Conservation (phyloP, 768 basidiomycete species). For the Kwoniella dendrophila region DNA sequence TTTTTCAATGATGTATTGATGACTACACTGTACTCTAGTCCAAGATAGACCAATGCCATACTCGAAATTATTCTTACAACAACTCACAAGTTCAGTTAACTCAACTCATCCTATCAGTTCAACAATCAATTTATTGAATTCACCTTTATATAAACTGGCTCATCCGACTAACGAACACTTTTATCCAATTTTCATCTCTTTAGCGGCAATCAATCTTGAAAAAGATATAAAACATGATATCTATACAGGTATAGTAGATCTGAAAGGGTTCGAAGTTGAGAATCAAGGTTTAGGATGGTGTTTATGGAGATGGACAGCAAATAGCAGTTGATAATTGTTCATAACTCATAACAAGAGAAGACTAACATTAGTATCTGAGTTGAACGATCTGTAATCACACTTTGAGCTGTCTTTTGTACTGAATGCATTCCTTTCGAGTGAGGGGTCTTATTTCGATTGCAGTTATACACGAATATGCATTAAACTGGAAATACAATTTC, state of each 20-base stretch:
- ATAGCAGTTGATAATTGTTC: no score
- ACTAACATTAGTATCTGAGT: no score
- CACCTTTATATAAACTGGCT: slow-evolving; percentile 66
- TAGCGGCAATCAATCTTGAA: slow-evolving; percentile 61
- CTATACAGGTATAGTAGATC: slow-evolving; percentile 29
- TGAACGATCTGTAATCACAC: no score
- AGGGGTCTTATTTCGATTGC: no score
- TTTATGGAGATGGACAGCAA: slow-evolving; percentile 15
- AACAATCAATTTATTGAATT: slow-evolving; percentile 59
- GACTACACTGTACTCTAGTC: slow-evolving; percentile 20
- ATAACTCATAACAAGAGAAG: no score
- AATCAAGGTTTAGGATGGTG: slow-evolving; percentile 46
- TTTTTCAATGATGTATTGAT: not conserved
- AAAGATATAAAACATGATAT: slow-evolving; percentile 34
- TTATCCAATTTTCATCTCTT: slow-evolving; percentile 74
- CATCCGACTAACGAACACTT: slow-evolving; percentile 83
- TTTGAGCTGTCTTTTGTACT: no score
- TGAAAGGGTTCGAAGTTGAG: slow-evolving; percentile 10
- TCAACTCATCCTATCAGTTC: slow-evolving; percentile 14
- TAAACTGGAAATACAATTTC: no score
- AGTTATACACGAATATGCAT: no score
- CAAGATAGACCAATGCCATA: slow-evolving; percentile 28
- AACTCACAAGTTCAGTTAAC: slow-evolving; percentile 17
- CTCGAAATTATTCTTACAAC: slow-evolving; percentile 30
- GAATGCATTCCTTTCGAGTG: no score